Percentiles rank a stretch among this genome's conserved stretches.
Conservation (phyloP, 2,329 filamentous ascomycete genomes). For the Fusarium floridanum region DNA sequence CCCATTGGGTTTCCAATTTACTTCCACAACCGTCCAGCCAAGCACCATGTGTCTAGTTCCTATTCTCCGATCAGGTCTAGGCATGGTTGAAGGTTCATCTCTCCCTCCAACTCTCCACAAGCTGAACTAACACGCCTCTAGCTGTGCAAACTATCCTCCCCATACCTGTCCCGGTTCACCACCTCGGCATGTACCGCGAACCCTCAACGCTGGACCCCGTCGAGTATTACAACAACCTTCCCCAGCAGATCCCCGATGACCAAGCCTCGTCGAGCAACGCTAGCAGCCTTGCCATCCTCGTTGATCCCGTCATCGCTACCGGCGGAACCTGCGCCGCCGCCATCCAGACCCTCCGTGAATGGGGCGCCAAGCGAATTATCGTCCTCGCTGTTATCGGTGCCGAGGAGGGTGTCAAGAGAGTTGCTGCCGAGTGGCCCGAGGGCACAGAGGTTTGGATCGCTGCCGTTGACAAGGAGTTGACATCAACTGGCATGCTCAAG, state of each 20-base stretch:
- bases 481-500: conserved; percentile 88
- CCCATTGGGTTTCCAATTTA: conserved; percentile 82
- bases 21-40: conserved; percentile 73
- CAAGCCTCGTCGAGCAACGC: conserved; percentile 53
- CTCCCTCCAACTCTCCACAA: not conserved
- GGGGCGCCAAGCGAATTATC: conserved; percentile 87
- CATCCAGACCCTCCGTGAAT: conserved; percentile 89
- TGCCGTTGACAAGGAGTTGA: conserved; percentile 80
- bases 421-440: conserved; percentile 82
- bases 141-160: conserved; percentile 88
- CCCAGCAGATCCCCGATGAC: conserved; percentile 71
- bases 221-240: conserved; percentile 98
- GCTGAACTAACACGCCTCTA: conserved; percentile 49
- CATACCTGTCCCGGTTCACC: conserved; percentile 83
- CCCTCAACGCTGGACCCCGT: conserved; percentile 88
- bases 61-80: conserved; percentile 91
- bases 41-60: conserved; percentile 84
- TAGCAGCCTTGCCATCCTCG: conserved; percentile 78
- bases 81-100: conserved; percentile 83
- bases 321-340: conserved; percentile 91
- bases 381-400: conserved; percentile 83
- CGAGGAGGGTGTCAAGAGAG: conserved; percentile 75
- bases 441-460: conserved; percentile 86
- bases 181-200: conserved; percentile 95
- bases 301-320: conserved; percentile 95